A percentile compares a stretch with the other conserved stretches of the same genome.
Conservation (phyloP, 1,139 yeast genomes). For the Candida gigantensis region DNA sequence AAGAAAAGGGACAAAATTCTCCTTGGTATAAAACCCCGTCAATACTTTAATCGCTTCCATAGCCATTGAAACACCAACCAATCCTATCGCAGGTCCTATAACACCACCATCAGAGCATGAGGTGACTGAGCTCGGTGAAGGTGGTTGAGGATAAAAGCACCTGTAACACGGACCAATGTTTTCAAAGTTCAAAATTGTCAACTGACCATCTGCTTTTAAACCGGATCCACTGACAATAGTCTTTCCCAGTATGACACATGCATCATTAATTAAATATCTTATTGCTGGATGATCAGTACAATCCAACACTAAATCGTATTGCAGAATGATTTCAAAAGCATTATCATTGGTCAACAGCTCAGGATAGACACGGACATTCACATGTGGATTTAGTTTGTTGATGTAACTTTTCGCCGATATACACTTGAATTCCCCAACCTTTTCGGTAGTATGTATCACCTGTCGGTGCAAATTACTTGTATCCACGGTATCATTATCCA, state of each 20-base stretch:
- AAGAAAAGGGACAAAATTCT: slow-evolving; percentile 66
- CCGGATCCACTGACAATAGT: slow-evolving; percentile 94
- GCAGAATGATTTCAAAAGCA: slow-evolving; percentile 61
- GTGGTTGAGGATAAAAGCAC: slow-evolving; percentile 89
- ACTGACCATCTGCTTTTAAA: slow-evolving; percentile 86
- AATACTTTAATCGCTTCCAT: slow-evolving; percentile 79
- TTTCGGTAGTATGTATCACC: slow-evolving; percentile 67
- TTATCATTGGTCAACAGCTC: slow-evolving; percentile 54
- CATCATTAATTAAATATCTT: slow-evolving; percentile 85
- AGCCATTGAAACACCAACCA: slow-evolving; percentile 88
- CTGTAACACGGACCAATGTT: slow-evolving; percentile 87
- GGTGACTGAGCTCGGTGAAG: slow-evolving; percentile 78
- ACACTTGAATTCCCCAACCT: slow-evolving; percentile 72
- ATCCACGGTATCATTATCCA: slow-evolving; percentile 86
- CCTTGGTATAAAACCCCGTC: slow-evolving; percentile 53
- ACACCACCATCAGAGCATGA: slow-evolving; percentile 96
- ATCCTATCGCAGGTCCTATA: slow-evolving; percentile 91
- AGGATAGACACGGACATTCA: slow-evolving; percentile 53
- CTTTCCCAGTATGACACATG: slow-evolving; percentile 64
- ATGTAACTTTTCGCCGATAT: slow-evolving; percentile 69
- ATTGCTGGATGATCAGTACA: slow-evolving; percentile 94
- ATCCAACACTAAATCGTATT: slow-evolving; percentile 78
- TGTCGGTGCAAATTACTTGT: slow-evolving; percentile 87
- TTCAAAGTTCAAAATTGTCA: slow-evolving; percentile 70
- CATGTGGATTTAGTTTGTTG: slow-evolving; percentile 63